Base-by-base conservation (phyloP, 805 yeast genomes). In the Nakazawaea sp. region DNA sequence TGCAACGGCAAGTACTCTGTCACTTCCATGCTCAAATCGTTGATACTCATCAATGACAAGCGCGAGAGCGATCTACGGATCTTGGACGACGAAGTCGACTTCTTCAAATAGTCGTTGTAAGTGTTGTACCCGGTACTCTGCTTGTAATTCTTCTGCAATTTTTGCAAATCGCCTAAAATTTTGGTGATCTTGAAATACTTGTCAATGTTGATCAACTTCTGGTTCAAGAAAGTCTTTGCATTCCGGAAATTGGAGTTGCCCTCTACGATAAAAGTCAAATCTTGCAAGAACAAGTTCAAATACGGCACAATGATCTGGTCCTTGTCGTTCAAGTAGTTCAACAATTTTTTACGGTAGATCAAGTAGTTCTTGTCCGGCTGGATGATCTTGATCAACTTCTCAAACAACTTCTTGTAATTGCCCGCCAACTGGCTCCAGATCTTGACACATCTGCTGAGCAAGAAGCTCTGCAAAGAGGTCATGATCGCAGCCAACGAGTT, bases 401-500 rank as follows among this genome's bases (percentile, higher is more conserved):
- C 73, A 51, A 70, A 81, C 35, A 83, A 58, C 27, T 75, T 82
- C 12, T 56, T 59, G 48, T 81, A 81, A 47, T 81, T 81, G 3
- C 62, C 71, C 1, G 78, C 66, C 26, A 83, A 52, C 1, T 62
- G 69, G 5, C 10, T 11, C 89, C 89, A 81, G 8, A 83, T 52
- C 30, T 57, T 62, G n/a, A 64, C 55, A 35, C 83, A 55, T 53
- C 92, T 66, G 0, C 86, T 76, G 29, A 84, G 61, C 29, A 80
- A 66, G 52, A 80, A 84, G 35, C 81, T 78, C 52, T 84, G 94
- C 43, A 84, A 61, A 2, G 88, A 70, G 1, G 88, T 81, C 62
- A 84, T 75, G 32, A 84, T 80, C 1, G 90, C 81, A 2, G 90
- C 89, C 43, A 84, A 61, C 0, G 92, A 78, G 51, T 84, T 84